Base-by-base conservation (phyloP, 257 asterid genomes). In the Solanum microdontum region DNA sequence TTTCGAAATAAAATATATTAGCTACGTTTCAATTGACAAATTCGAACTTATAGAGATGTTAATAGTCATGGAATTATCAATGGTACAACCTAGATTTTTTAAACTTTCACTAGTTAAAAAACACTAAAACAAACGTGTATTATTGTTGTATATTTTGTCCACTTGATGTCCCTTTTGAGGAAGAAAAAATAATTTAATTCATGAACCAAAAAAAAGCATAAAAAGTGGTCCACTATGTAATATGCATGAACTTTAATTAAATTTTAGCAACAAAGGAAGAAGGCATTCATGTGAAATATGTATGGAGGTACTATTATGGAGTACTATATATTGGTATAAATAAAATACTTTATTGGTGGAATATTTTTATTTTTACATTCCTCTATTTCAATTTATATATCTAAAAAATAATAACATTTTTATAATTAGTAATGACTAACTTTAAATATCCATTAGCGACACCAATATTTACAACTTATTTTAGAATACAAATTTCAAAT, bases 261-360 rank as follows among this genome's bases (percentile, higher is more conserved):
- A 51, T 30, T 36, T 34, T 24, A 66, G 77, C 77, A 66, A 66
- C 77, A 84, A 62, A n/a, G 87, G 77, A 84, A 30, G 34, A 84
- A 66, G 87, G 80, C 64, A 84, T 51, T 66, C 87, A 84, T 62
- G 87, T 84, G 80, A 64, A 62, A n/a, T 37, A 70, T 62, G 87
- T 84, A 84, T 84, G 87, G 80, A 66, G 64, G 80, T 84, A 64
- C 64, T 45, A 45, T 80, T 15, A 82, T 48, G 36, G 23, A 28
- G 3, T 48, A 83, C 30, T 24, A 28, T 55, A 24, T 34, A 24
- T 60, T 40, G 19, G n/a, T 33, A 82, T 7, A 39, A 82, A 28
- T 45, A 4, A 82, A 17, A 45, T 30, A 48, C 72, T 0, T 5
- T 40, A 82, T 40, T 82, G 26, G 10, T 15, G 68, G 17, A 82